A percentile compares a stretch with the other conserved stretches of the same genome.
phyloP scores from a whole-genome alignment of 768 basidiomycete species.

The Chalciporus pseudorubinellus region DNA sequence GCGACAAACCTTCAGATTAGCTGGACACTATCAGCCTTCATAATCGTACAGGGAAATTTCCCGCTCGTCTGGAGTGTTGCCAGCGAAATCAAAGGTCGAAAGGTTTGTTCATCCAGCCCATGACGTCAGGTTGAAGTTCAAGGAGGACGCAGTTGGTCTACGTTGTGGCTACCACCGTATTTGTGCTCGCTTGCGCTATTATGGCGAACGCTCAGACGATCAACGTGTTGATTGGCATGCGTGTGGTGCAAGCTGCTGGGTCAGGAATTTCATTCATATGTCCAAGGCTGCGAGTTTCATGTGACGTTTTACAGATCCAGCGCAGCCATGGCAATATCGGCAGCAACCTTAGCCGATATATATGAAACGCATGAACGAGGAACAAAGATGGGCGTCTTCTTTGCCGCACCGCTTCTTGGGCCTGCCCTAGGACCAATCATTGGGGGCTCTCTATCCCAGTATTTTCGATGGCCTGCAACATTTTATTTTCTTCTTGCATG shows the following conservation, averaged over 20 bases:
- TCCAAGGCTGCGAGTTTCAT: slow-evolving; percentile 2
- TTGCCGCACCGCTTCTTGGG: slow-evolving; percentile 75
- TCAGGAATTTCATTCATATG: slow-evolving; percentile 27
- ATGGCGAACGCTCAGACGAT: slow-evolving; percentile 57
- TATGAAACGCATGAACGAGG: slow-evolving; percentile 75
- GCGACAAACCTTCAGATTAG: slow-evolving; percentile 64
- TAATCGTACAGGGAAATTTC: slow-evolving; percentile 64
- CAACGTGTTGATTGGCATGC: slow-evolving; percentile 59
- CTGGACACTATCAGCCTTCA: slow-evolving; percentile 68
- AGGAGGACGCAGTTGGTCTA: slow-evolving; percentile 46
- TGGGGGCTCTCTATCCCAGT: slow-evolving; percentile 65
- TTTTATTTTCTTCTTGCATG: slow-evolving; percentile 81
- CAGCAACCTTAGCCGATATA: slow-evolving; percentile 76
- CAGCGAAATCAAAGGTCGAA: slow-evolving; percentile 75
- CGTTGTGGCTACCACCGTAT: slow-evolving; percentile 48
- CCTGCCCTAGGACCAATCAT: slow-evolving; percentile 69
- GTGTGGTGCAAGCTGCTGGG: slow-evolving; percentile 68
- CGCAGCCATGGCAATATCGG: slow-evolving; percentile 69
- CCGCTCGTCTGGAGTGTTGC: slow-evolving; percentile 69
- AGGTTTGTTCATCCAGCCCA: slow-evolving; percentile 37
- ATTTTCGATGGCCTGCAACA: slow-evolving; percentile 72
- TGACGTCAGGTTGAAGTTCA: neutral
- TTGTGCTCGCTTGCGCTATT: slow-evolving; percentile 53
- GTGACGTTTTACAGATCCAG: slow-evolving; percentile 44
- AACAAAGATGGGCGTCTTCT: slow-evolving; percentile 78